Evolutionary conservation across 169 alveolate species (phyloP).

Genomic region (Plasmodium chabaudi): DNA sequence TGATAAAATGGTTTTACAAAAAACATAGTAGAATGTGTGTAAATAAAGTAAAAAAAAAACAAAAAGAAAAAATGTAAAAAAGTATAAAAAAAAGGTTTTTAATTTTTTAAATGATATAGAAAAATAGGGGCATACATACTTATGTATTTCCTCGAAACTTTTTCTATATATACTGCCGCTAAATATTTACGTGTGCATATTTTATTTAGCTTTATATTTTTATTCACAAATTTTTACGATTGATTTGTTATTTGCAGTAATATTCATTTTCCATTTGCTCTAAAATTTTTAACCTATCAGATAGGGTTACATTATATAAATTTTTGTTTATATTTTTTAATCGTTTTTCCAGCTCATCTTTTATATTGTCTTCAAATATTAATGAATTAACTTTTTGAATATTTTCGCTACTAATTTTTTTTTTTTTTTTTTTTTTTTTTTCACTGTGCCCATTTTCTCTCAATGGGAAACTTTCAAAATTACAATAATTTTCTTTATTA

Average conservation of each 20-base stretch:
- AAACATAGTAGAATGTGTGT: neutral
- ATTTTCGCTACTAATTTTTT: slow-evolving; percentile 2
- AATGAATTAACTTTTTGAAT: slow-evolving; percentile 20
- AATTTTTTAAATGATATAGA: neutral
- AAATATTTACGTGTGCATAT: no score
- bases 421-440: slow-evolving; percentile 1
- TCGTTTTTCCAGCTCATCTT: slow-evolving; percentile 53
- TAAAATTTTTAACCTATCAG: slow-evolving; percentile 68
- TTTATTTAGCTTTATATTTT: no score
- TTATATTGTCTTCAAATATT: slow-evolving; percentile 66
- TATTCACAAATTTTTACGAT: neutral
- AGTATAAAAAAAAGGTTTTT: no score
- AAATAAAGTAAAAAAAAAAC: no score
- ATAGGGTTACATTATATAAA: slow-evolving; percentile 52
- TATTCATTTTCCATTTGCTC: slow-evolving; percentile 77
- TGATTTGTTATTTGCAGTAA: slow-evolving; percentile 13
- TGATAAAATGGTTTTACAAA: slow-evolving; percentile 46
- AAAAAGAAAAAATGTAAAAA: no score
- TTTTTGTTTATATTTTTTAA: slow-evolving; percentile 54
- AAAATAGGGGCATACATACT: neutral
- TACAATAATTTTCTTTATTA: neutral
- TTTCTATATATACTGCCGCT: no score
- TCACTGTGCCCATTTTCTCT: slow-evolving; percentile 1
- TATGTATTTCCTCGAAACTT: no score
- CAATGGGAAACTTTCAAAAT: slow-evolving; percentile 13